Evolutionary conservation across 1,139 yeast species (phyloP), one percentile per base, ranked within the genome.

Genomic region (Wickerhamomyces sp.): DNA sequence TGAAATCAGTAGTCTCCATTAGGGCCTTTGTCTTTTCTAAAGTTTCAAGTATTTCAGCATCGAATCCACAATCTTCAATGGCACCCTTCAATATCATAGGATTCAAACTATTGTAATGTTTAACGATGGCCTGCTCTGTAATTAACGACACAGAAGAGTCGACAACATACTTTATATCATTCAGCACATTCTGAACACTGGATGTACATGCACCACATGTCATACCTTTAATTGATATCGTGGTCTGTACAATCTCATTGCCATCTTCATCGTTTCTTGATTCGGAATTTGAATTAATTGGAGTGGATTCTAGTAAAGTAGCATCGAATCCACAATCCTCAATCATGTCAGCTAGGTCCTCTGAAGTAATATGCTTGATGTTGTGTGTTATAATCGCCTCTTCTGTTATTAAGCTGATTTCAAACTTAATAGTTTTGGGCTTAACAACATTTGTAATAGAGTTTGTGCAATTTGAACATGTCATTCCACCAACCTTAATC

Each of bases 181-280:
- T 65, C 21, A 87, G 55, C 0, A 80, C 76, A 27, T 64, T 62
- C 1, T 82, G 76, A 19, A 89, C 76, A 1, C 90, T 68, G 0
- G 81, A 71, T 1, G 81, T 74, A 58, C 96, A 89, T 1, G 94
- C 77, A 8, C 92, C 85, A 55, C 96, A 89, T 2, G 96, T 87
- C 96, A 89, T 89, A 7, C 96, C 96, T 19, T 54, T 51, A 3
- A 80, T 64, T 1, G 63, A 53, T 24, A 72, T 39, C 14, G 43
- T 46, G 1, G 60, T 54, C 28, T 51, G 51, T 14, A 44, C 40
- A 5, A 44, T 29, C 5, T 36, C 19, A 64, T 60, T 10, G 63
- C 67, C n/a, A 49, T 49, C 15, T 49, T 35, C n/a, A 32, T 40
- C 15, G 5, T 5, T n/a, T 6, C 15, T 33, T 56, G 58, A 31